These are phyloP conservation scores for Sphagnum contortum DNA, from an alignment of 225 moss, liverwort and hornwort species.

Conservation along the genomic window DNA sequence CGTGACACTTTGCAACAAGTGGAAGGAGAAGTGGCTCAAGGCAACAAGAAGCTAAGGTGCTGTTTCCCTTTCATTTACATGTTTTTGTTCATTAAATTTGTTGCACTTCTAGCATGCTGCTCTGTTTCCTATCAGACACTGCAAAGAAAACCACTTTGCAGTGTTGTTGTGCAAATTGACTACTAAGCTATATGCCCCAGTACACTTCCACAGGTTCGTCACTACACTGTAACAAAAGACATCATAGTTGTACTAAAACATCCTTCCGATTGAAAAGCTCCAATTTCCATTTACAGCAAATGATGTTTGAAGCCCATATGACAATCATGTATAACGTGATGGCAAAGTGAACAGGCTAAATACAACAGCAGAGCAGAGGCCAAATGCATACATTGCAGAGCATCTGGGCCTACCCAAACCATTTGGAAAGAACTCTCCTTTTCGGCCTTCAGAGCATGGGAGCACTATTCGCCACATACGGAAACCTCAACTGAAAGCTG, in stretches of 20 bases:
- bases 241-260: neutral
- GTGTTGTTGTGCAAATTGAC: no score
- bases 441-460: constrained; percentile 42
- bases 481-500: constrained; percentile 30
- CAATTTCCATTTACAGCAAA: neutral
- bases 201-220: neutral
- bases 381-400: constrained; percentile 69
- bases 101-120: no score
- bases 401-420: constrained; percentile 66
- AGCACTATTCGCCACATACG: constrained; percentile 41
- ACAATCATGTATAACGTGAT: no score
- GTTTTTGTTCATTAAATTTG: no score
- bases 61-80: no score
- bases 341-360: no score
- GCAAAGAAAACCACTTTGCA: no score
- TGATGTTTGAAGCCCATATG: no score
- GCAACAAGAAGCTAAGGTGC: constrained; percentile 14
- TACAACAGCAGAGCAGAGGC: constrained; percentile 48
- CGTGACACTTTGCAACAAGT: constrained; percentile 1
- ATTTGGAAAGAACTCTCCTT: constrained; percentile 63
- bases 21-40: constrained; percentile 16
- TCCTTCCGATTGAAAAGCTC: neutral
- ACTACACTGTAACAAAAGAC: neutral
- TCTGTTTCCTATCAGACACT: no score
- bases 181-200: neutral